Evolutionary conservation across 169 alveolate genomes (phyloP).

Genomic region (Eimeria maxima): DNA sequence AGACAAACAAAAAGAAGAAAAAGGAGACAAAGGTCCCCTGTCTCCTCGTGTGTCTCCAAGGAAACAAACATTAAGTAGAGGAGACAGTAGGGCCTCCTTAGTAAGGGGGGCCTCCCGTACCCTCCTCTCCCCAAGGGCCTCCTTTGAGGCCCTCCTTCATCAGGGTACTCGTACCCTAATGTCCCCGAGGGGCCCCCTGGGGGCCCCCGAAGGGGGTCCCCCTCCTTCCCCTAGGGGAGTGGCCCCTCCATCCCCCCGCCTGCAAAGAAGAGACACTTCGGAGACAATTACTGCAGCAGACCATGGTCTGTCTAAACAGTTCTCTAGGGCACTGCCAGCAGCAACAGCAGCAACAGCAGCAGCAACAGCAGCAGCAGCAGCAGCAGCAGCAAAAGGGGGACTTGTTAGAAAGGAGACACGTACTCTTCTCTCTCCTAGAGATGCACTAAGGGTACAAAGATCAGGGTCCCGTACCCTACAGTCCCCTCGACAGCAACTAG

Average conservation of each 20-base stretch:
- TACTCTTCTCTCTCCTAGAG: constrained; percentile 14
- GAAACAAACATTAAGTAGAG: not conserved
- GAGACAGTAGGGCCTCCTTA: constrained; percentile 18
- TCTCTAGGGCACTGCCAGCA: not conserved
- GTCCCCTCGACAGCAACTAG: not conserved
- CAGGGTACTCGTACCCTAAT: not conserved
- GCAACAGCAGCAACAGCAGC: no score
- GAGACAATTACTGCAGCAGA: not conserved
- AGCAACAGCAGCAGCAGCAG: no score
- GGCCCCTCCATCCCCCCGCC: constrained; percentile 10
- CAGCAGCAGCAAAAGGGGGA: not conserved
- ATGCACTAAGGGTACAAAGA: not conserved
- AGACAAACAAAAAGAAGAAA: not conserved
- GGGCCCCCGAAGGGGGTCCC: no score
- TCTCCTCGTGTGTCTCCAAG: no score
- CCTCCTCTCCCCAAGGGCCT: not conserved
- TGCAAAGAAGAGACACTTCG: not conserved
- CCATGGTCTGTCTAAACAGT: not conserved
- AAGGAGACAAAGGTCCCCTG: constrained; percentile 4
- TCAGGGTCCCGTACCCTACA: not conserved
- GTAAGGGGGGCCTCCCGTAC: constrained; percentile 3
- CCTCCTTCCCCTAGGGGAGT: not conserved
- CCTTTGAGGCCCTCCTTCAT: not conserved
- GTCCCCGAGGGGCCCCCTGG: not conserved
- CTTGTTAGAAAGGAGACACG: not conserved